These are phyloP conservation scores for Globisporangium carolinianum DNA, from an alignment of 352 stramenopile species.

Conservation along the genomic window DNA sequence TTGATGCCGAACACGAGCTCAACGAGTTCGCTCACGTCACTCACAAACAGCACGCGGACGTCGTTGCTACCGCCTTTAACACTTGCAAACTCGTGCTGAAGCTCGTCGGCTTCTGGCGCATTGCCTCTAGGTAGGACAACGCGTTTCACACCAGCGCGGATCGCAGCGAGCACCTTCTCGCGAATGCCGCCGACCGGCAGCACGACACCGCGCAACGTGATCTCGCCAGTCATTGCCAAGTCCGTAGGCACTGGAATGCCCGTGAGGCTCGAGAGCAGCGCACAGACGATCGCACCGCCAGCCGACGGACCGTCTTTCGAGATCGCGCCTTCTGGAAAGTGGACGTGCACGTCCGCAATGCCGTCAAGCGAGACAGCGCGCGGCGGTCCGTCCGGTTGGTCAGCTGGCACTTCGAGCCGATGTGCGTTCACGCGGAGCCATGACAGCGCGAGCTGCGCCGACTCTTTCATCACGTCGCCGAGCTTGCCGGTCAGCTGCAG, in stretches of 20 bases:
- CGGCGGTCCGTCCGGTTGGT: conserved; percentile 8
- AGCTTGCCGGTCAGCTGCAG: conserved; percentile 71
- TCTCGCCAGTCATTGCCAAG: conserved; percentile 87
- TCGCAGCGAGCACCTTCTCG: conserved; percentile 86
- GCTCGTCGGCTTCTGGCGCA: conserved; percentile 61
- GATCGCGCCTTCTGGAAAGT: conserved; percentile 87
- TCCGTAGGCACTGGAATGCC: conserved; percentile 61
- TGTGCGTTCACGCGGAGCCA: conserved; percentile 69
- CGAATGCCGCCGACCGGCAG: conserved; percentile 89
- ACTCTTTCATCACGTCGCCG: conserved; percentile 88
- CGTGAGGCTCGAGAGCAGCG: conserved; percentile 72
- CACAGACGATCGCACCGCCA: conserved; percentile 80
- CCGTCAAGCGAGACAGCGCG: conserved; percentile 39
- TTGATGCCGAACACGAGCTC: conserved; percentile 65
- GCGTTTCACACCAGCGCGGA: conserved; percentile 78
- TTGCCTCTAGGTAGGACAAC: conserved; percentile 75
- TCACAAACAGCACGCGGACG: conserved; percentile 64
- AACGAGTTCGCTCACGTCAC: conserved; percentile 55
- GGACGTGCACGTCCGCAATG: conserved; percentile 77
- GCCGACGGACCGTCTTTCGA: conserved; percentile 88
- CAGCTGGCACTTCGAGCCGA: conserved; percentile 38
- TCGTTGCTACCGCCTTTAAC: conserved; percentile 19
- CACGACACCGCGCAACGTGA: conserved; percentile 82
- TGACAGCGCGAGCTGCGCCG: conserved; percentile 73
- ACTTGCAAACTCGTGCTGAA: conserved; percentile 49